These are phyloP conservation scores for Wickerhamiella allomyrinae DNA, from an alignment of 805 yeast genomes.

Conservation along the genomic window DNA sequence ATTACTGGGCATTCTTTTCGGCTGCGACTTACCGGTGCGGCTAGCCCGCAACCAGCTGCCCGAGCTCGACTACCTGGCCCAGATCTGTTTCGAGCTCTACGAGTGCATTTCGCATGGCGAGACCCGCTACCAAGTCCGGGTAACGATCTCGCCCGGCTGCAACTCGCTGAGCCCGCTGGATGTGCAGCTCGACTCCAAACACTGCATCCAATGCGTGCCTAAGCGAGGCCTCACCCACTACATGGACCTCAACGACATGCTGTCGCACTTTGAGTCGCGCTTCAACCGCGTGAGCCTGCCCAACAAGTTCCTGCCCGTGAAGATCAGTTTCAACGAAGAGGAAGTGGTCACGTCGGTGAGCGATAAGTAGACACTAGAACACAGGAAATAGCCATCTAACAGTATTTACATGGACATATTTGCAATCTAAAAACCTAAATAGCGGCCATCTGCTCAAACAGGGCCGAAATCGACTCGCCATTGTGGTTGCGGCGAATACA, in stretches of 20 bases:
- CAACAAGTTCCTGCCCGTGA: conserved; percentile 38
- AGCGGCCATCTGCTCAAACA: conserved; percentile 69
- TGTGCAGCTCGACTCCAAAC: conserved; percentile 89
- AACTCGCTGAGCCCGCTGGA: conserved; percentile 96
- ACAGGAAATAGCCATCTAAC: too few relatives aligned
- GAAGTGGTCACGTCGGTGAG: too few relatives aligned
- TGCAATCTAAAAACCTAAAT: conserved; percentile 11
- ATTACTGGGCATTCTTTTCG: conserved; percentile 75
- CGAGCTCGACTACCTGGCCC: conserved; percentile 88
- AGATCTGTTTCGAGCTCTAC: conserved; percentile 83
- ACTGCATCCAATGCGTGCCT: conserved; percentile 92
- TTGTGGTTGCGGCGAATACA: conserved; percentile 97
- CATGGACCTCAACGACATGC: conserved; percentile 78
- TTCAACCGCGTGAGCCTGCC: conserved; percentile 84
- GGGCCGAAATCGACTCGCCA: conserved; percentile 89
- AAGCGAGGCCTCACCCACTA: conserved; percentile 82
- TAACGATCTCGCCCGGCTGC: conserved; percentile 94
- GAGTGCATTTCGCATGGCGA: conserved; percentile 55
- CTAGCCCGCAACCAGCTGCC: conserved; percentile 91
- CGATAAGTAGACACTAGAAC: too few relatives aligned
- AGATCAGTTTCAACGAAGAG: conserved; percentile 12
- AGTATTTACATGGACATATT: too few relatives aligned
- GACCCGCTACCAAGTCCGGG: conserved; percentile 76
- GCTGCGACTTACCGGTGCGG: conserved; percentile 87
- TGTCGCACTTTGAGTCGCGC: conserved; percentile 63